Base-by-base conservation (phyloP, 768 basidiomycete species). In the Trametes cinnabarina region DNA sequence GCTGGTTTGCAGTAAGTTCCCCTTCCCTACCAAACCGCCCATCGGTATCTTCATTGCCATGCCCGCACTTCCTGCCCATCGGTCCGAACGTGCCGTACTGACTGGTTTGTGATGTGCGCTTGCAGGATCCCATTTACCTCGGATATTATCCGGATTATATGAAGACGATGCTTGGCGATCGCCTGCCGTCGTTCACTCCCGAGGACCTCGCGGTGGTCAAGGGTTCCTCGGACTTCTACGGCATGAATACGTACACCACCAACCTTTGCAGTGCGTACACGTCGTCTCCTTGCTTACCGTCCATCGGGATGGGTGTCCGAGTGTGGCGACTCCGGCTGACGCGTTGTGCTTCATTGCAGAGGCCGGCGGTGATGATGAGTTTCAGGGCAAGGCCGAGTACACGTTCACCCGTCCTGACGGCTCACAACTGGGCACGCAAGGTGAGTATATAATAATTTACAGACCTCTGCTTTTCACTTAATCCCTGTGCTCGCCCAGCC, bases 181-280 rank as follows among this genome's bases (percentile, higher is more conserved):
- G 83, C 39, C 79, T 88, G 53, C 82, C 84, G 4, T 73, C 75
- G 41, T 85, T 83, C 65, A 83, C 84, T 3, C 66, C 76, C n/a
- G 83, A 81, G 47, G 85, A 88, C 64, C 68, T 78, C 62, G 73
- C 73, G 3, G 66, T 88, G 53, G 84, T 88, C 49, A 82, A 82
- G 60, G 83, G 82, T 52, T 88, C 85, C 15, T 84, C 85, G 4
- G 87, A 86, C 65, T 88, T 87, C 69, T 87, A 86, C 66, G 86
- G 85, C 55, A 87, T 87, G 84, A 88, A 87, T 71, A 86, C 86
- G 2, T 88, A 88, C 69, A 86, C 86, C 11, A 87, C 85, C 22
- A 84, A 86, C 66, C 78, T 88, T 40, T 69, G 69, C 65, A 71
- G 71, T 72, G 51, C 46, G 69, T 69, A 4, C 23, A 32, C 23